Percentiles rank a stretch among this genome's conserved stretches.
phyloP scores from a whole-genome alignment of 164 flowering plant genomes.

The Umbellularia californica region DNA sequence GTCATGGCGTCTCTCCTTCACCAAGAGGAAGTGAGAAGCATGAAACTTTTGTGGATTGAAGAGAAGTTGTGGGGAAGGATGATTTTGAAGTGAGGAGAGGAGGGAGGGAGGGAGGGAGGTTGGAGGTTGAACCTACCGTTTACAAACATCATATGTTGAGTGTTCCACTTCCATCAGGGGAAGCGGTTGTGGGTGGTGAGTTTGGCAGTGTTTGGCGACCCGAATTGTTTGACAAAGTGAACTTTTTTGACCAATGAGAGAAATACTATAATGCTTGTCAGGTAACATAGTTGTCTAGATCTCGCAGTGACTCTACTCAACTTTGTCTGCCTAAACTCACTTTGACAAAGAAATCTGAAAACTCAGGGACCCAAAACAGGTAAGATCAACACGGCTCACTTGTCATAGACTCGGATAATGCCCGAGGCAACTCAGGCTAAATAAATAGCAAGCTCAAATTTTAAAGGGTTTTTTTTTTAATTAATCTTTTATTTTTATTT shows the following conservation, averaged over 20 bases:
- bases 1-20: constrained; percentile 30
- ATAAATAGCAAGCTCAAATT: no score
- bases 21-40: background rate
- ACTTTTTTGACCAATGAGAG: background rate
- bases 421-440: background rate
- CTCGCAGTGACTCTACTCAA: no score
- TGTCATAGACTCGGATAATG: background rate
- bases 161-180: background rate
- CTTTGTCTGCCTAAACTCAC: no score
- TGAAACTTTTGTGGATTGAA: background rate
- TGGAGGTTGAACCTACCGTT: constrained; percentile 39
- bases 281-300: no score
- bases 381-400: background rate
- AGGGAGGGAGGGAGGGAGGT: constrained; percentile 4
- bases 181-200: background rate
- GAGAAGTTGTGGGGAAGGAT: constrained; percentile 2
- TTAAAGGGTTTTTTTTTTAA: no score
- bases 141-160: constrained; percentile 3
- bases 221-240: constrained; percentile 4
- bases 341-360: background rate
- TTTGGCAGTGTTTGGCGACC: constrained; percentile 40
- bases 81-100: background rate
- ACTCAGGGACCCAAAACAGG: background rate
- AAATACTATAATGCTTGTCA: background rate
- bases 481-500: no score